Evolutionary conservation across 371 early-diverging fungal species (phyloP), one percentile per base, ranked within the genome.

Genomic region (Mucor ambiguus): DNA sequence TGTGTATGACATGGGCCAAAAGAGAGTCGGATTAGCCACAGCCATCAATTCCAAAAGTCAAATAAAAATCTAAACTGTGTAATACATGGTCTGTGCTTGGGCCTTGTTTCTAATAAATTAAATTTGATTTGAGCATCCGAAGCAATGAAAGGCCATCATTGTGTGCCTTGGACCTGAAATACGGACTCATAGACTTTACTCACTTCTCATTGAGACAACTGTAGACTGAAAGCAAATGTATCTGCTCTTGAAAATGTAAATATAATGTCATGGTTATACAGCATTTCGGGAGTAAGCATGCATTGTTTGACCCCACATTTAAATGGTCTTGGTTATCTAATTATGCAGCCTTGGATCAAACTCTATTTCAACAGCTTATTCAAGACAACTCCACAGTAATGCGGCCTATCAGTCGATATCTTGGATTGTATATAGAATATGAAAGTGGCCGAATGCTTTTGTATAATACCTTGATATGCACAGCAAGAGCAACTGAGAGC

Each of bases 1-100:
- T 18, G 75, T 78, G 14, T 79, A 78, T 65, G 83, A 82, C 58
- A 70, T 73, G 66, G 65, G 49, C 1, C 37, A 66, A 3, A 66
- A 63, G 16, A 33, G 55, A 29, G 66, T 72, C 16, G 67, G 64
- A 12, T 38, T 73, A 16, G 68, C 68, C 24, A 58, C 65, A 28
- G 77, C 79, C 29, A 24, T 54, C 6, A 24, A 62, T 20, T 62
- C 63, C 1, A n/a, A 32, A 52, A 62, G 63, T 29, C 52, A 62
- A 62, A 37, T 62, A 12, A 54, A 46, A 11, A 9, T 46, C 22
- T 46, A 22, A 22, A 22, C 22, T 20, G 22, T 22, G 11, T 22
- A 35, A 1, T 30, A 22, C 12, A 24, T 33, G 49, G 61, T 35
- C 61, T 49, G 61, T 61, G 61, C 61, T 38, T 33, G 24, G 24